phyloP scores from a whole-genome alignment of 257 asterid genomes.

The Przewalskia tangutica region DNA sequence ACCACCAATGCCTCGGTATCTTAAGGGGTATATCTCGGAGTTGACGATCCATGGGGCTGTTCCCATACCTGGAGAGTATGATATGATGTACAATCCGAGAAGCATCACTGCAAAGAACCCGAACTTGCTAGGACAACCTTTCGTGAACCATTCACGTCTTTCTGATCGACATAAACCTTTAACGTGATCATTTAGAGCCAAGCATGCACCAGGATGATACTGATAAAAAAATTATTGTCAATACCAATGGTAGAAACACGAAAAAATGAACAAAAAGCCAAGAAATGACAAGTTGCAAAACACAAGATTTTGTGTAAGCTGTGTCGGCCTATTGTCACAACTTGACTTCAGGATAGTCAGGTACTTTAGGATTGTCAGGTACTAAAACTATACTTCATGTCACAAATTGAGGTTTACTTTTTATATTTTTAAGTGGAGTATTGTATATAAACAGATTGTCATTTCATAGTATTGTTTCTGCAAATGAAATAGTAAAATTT shows the following conservation, averaged over 20 bases:
- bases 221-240: background rate
- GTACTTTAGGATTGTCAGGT: background rate
- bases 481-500: no score
- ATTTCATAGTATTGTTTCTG: no score
- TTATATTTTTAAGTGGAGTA: background rate
- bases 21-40: conserved; percentile 70
- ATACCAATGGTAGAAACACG: background rate
- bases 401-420: background rate
- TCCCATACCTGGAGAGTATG: conserved; percentile 68
- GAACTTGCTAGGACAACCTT: conserved; percentile 65
- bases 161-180: conserved; percentile 24
- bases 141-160: conserved; percentile 47
- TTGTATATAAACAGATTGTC: background rate
- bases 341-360: background rate
- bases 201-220: conserved; percentile 64
- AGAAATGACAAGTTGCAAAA: no score
- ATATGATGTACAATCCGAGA: conserved; percentile 54
- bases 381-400: background rate
- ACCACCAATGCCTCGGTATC: conserved; percentile 63
- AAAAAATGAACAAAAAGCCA: background rate
- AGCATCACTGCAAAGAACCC: conserved; percentile 50
- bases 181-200: conserved; percentile 13
- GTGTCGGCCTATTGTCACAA: background rate
- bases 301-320: background rate
- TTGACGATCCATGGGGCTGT: conserved; percentile 78